phyloP scores from a whole-genome alignment of 345 rosid species.

The Toxicodendron radicans region DNA sequence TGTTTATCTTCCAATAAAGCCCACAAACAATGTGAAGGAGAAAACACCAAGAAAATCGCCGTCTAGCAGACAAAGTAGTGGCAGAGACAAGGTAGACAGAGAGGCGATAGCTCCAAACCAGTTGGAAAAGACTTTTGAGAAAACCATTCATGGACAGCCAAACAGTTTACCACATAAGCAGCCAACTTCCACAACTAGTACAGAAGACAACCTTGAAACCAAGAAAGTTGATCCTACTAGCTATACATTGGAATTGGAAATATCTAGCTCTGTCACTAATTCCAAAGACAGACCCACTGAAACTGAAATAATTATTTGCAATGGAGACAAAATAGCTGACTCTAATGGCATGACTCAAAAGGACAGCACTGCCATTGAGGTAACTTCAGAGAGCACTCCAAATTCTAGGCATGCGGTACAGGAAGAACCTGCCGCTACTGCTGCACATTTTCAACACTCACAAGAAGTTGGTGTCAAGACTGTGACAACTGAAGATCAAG shows the following conservation, averaged over 20 bases:
- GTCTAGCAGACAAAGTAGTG: conserved; percentile 42
- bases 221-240: conserved; percentile 71
- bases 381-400: conserved; percentile 22
- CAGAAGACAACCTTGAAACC: conserved; percentile 67
- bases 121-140: conserved; percentile 40
- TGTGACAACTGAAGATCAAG: conserved; percentile 27
- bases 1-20: conserved; percentile 74
- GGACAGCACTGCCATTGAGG: conserved; percentile 28
- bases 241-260: conserved; percentile 39
- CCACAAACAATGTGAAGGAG: conserved; percentile 55
- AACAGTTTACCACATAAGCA: conserved; percentile 36
- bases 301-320: conserved; percentile 46
- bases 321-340: conserved; percentile 44
- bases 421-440: conserved; percentile 27
- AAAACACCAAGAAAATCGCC: conserved; percentile 54
- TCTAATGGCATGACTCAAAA: conserved; percentile 27
- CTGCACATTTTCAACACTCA: conserved; percentile 28
- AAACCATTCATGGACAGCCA: conserved; percentile 34
- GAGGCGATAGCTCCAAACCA: conserved; percentile 36
- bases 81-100: conserved; percentile 40
- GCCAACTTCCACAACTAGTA: conserved; percentile 50
- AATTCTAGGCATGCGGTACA: conserved; percentile 29
- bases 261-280: conserved; percentile 43
- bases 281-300: conserved; percentile 53
- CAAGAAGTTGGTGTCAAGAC: conserved; percentile 35